A percentile compares a stretch with the other conserved stretches of the same genome.
Conservation (phyloP, 176 grass and related monocot genomes). For the Phoenix dactylifera region DNA sequence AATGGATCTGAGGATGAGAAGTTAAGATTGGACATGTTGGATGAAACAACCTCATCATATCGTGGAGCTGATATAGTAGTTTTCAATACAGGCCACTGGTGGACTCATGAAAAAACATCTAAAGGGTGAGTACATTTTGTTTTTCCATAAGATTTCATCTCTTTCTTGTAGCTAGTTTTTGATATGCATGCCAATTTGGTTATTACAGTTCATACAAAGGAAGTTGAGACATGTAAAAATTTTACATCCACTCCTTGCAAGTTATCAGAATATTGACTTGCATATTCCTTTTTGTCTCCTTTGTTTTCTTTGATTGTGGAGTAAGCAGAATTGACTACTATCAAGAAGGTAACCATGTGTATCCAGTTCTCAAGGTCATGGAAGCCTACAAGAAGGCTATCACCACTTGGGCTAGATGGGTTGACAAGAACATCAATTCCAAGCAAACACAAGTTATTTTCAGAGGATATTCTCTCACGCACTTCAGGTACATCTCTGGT, state of each 20-base stretch:
- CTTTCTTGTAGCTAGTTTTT: too few species aligned
- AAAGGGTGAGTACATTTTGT: conserved; percentile 38
- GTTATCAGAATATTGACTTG: neutral
- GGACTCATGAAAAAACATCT: conserved; percentile 82
- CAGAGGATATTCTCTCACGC: conserved; percentile 68
- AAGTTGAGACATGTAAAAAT: neutral
- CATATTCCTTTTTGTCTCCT: neutral
- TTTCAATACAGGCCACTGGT: conserved; percentile 93
- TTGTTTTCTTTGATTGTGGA: neutral
- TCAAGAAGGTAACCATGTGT: conserved; percentile 68
- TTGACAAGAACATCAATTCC: conserved; percentile 65
- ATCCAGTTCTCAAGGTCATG: conserved; percentile 49
- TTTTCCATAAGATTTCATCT: too few species aligned
- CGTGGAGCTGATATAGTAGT: conserved; percentile 64
- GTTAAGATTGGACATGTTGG: conserved; percentile 65
- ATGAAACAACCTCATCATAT: conserved; percentile 49
- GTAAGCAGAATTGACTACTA: conserved; percentile 61
- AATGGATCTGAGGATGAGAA: conserved; percentile 30
- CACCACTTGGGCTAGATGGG: conserved; percentile 69
- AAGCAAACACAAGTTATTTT: conserved; percentile 73
- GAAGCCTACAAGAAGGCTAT: conserved; percentile 76
- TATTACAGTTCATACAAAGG: too few species aligned
- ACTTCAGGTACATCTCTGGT: conserved; percentile 53
- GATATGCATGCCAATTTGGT: too few species aligned
- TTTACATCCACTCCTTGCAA: neutral